A percentile compares a stretch with the other conserved stretches of the same genome.
Conservation (phyloP, 2,329 filamentous ascomycete genomes). For the Hymenoscyphus infarciens region DNA sequence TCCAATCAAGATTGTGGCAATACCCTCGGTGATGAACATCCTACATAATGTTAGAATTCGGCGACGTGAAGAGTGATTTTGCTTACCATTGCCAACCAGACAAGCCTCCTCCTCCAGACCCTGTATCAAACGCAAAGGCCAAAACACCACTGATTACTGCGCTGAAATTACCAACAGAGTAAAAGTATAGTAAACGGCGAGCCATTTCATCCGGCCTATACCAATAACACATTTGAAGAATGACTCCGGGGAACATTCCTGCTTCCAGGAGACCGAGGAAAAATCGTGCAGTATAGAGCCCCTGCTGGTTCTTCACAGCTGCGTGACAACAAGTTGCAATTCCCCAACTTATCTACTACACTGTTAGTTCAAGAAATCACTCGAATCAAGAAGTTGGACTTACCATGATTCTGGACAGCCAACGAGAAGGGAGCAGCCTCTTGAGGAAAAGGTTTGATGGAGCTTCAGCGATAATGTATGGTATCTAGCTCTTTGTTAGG, state of each 20-base stretch:
- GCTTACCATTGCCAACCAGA: too few relatives aligned
- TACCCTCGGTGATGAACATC: too few relatives aligned
- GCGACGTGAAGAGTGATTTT: too few relatives aligned
- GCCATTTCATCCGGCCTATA: constrained; percentile 47
- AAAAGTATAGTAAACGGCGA: constrained; percentile 44
- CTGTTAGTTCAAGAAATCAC: background rate
- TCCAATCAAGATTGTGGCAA: too few relatives aligned
- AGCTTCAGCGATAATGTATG: background rate
- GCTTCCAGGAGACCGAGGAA: background rate
- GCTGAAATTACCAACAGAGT: constrained; percentile 19
- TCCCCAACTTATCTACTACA: background rate
- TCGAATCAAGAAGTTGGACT: background rate
- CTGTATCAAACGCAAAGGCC: background rate
- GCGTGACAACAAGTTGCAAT: background rate
- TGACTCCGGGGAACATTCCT: constrained; percentile 29
- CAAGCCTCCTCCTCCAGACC: too few relatives aligned
- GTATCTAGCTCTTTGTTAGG: too few relatives aligned
- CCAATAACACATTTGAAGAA: constrained; percentile 46
- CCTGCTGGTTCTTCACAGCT: background rate
- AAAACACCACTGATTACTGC: background rate
- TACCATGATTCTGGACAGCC: background rate
- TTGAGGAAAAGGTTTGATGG: background rate
- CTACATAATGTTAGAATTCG: too few relatives aligned
- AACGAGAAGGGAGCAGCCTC: background rate
- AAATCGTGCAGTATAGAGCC: background rate